These are phyloP conservation scores for Phaseolus coccineus DNA, from an alignment of 331 rosid genomes.

Conservation along the genomic window DNA sequence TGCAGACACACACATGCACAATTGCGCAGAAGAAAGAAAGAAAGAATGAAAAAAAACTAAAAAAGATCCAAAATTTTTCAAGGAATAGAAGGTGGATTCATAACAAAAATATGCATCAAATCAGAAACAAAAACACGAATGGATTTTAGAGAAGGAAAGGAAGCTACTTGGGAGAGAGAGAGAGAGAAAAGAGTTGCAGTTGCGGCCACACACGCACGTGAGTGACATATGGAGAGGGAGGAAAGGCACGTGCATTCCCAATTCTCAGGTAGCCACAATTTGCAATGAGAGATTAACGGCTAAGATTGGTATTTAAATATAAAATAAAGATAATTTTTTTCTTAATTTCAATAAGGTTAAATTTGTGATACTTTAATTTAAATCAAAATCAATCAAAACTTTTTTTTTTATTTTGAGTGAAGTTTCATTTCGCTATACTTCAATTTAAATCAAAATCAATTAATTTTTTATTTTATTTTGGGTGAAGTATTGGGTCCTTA, in stretches of 20 bases:
- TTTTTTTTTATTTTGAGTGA: no score
- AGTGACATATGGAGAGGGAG: neutral
- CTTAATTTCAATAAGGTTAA: no score
- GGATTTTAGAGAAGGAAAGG: neutral
- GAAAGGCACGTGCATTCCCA: neutral
- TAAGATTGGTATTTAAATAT: no score
- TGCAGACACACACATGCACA: neutral
- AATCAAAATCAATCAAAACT: no score
- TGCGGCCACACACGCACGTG: neutral
- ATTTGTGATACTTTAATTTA: no score
- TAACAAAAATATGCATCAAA: neutral
- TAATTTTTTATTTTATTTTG: no score
- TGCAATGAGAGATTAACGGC: no score
- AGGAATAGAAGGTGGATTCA: neutral
- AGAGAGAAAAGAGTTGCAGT: neutral
- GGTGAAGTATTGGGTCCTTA: no score
- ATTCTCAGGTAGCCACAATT: no score
- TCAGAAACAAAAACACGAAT: neutral
- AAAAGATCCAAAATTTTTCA: neutral
- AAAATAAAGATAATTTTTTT: no score
- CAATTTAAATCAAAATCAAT: no score
- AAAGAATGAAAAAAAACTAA: neutral
- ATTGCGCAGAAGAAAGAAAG: neutral
- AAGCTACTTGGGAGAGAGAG: neutral
- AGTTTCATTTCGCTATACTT: no score